Percentiles rank a stretch among this genome's conserved stretches.
phyloP scores from a whole-genome alignment of 129 eudicot species.

The Helianthus annuus region DNA sequence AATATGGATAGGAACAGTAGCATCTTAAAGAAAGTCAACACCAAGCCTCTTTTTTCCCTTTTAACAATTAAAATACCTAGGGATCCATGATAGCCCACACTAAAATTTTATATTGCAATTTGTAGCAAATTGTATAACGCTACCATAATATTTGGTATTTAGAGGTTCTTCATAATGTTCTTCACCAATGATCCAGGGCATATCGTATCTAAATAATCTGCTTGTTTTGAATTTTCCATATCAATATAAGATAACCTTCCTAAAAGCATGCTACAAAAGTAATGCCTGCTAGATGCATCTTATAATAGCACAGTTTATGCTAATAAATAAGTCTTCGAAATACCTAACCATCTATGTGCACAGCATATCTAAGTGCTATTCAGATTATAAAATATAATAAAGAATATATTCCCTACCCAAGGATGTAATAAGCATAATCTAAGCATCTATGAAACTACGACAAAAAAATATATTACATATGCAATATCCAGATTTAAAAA shows the following conservation, averaged over 20 bases:
- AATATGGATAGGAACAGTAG: background rate
- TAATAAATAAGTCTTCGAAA: background rate
- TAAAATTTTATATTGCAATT: background rate
- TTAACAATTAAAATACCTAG: background rate
- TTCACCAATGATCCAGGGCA: background rate
- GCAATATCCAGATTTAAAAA: background rate
- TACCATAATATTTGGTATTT: background rate
- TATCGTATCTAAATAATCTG: background rate
- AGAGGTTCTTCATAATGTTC: background rate
- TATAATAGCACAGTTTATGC: background rate
- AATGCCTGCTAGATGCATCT: slow-evolving; percentile 4
- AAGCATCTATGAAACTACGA: slow-evolving; percentile 1
- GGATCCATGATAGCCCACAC: no score
- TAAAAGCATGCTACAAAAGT: slow-evolving; percentile 1
- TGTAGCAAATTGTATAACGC: background rate
- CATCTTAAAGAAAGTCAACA: background rate
- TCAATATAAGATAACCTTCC: background rate
- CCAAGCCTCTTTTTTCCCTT: background rate
- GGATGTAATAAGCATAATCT: slow-evolving; percentile 5
- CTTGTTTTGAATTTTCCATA: background rate
- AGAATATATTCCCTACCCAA: background rate
- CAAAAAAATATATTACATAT: slow-evolving; percentile 2
- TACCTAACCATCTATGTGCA: background rate
- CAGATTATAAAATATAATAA: background rate
- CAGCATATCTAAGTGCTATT: background rate